Evolutionary conservation across 176 grass and related monocot species (phyloP).

Genomic region (Oryza australiensis): DNA sequence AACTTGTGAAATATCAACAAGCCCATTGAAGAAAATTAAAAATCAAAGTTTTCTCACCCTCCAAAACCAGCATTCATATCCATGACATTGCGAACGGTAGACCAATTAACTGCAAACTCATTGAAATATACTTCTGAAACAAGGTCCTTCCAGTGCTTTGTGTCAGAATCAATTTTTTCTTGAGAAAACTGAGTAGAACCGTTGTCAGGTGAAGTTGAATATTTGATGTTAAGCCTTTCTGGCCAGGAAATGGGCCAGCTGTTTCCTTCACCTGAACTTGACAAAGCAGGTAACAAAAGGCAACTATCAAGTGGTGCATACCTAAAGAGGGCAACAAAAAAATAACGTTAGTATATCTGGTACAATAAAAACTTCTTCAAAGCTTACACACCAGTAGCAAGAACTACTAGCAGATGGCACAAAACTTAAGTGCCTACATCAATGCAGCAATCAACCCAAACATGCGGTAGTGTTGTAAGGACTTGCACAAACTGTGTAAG

Average conservation of each 20-base stretch:
- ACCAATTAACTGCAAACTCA: constrained; percentile 75
- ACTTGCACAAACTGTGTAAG: constrained; percentile 5
- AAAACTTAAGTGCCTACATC: constrained; percentile 3
- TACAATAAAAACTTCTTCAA: neutral
- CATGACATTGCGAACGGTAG: constrained; percentile 77
- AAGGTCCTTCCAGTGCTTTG: constrained; percentile 61
- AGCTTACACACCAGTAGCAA: neutral
- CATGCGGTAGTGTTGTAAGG: neutral
- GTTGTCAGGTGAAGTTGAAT: constrained; percentile 36
- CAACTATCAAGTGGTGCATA: constrained; percentile 77
- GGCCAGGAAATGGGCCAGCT: constrained; percentile 78
- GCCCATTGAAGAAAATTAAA: constrained; percentile 1
- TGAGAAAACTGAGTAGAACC: constrained; percentile 39
- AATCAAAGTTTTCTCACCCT: constrained; percentile 56
- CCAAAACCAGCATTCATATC: constrained; percentile 94
- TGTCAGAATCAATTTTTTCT: constrained; percentile 58
- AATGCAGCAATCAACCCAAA: constrained; percentile 12
- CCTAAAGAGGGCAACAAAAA: constrained; percentile 45
- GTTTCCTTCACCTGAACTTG: constrained; percentile 46
- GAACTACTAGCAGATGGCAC: neutral
- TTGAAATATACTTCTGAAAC: constrained; percentile 70
- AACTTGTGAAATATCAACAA: constrained; percentile 2
- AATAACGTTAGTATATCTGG: constrained; percentile 24
- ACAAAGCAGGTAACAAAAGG: constrained; percentile 39
- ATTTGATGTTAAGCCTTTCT: constrained; percentile 63